Conservation (phyloP, 495 filamentous ascomycete genomes). For the Neurospora pannonica region DNA sequence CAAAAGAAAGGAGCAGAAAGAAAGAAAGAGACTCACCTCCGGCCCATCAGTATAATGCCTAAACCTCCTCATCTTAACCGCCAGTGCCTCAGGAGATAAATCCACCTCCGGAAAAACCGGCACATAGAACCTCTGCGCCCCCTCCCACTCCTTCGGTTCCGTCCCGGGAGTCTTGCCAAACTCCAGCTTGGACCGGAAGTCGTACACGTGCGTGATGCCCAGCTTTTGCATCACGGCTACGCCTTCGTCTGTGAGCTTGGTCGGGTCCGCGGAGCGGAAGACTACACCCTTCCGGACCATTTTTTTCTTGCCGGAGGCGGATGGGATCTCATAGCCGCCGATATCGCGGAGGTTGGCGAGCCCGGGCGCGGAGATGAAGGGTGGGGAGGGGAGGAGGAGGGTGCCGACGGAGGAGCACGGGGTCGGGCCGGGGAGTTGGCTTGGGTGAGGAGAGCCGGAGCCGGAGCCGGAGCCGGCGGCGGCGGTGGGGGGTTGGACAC, state of each 20-base stretch:
- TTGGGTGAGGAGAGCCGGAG: not conserved
- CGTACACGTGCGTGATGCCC: constrained; percentile 52
- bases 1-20: not conserved
- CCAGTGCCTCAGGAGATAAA: constrained; percentile 43
- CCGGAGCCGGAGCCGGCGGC: not conserved
- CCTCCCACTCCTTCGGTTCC: constrained; percentile 32
- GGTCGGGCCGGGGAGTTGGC: not conserved
- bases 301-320: constrained; percentile 12
- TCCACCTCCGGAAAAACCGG: constrained; percentile 52
- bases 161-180: not conserved
- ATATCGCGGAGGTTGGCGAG: constrained; percentile 53
- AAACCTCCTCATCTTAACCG: constrained; percentile 28
- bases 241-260: constrained; percentile 40
- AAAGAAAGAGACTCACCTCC: constrained; percentile 25
- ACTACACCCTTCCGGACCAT: constrained; percentile 39
- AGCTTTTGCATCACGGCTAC: constrained; percentile 41
- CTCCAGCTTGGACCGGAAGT: constrained; percentile 39
- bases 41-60: constrained; percentile 34
- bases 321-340: constrained; percentile 39
- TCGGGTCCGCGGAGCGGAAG: constrained; percentile 51
- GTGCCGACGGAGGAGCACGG: not conserved
- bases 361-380: constrained; percentile 43
- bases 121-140: constrained; percentile 41
- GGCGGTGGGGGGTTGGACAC: not conserved
- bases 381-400: constrained; percentile 27